Percentiles rank a stretch among this genome's conserved stretches.
Conservation (phyloP, 257 asterid genomes). For the Nicotiana attenuata region DNA sequence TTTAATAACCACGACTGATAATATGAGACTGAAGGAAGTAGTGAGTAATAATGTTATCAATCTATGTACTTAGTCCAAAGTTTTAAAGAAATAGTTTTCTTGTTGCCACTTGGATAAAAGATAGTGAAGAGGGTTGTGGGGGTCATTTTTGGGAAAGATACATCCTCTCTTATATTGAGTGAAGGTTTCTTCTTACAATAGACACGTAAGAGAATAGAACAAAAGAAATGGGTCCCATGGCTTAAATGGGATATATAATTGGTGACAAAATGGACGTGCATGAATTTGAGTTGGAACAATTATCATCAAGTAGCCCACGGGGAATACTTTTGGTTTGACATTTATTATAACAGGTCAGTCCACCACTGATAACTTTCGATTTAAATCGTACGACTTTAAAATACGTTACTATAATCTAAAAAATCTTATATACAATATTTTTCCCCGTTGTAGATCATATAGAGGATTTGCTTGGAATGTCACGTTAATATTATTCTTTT, state of each 20-base stretch:
- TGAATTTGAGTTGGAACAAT: background rate
- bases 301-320: background rate
- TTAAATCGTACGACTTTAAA: too few species aligned
- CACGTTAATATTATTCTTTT: too few species aligned
- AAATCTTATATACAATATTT: too few species aligned
- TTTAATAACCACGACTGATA: too few species aligned
- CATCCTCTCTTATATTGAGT: background rate
- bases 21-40: too few species aligned
- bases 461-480: too few species aligned
- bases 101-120: background rate
- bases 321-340: background rate
- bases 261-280: background rate
- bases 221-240: background rate
- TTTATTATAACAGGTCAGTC: too few species aligned
- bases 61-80: background rate
- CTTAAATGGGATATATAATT: background rate
- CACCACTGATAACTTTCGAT: fast-evolving
- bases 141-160: background rate
- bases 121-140: background rate
- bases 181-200: background rate
- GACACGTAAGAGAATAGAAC: background rate
- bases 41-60: background rate
- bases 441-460: too few species aligned
- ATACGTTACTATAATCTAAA: too few species aligned
- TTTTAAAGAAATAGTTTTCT: background rate